phyloP scores from a whole-genome alignment of 768 basidiomycete genomes.

The Lentinula sp. region DNA sequence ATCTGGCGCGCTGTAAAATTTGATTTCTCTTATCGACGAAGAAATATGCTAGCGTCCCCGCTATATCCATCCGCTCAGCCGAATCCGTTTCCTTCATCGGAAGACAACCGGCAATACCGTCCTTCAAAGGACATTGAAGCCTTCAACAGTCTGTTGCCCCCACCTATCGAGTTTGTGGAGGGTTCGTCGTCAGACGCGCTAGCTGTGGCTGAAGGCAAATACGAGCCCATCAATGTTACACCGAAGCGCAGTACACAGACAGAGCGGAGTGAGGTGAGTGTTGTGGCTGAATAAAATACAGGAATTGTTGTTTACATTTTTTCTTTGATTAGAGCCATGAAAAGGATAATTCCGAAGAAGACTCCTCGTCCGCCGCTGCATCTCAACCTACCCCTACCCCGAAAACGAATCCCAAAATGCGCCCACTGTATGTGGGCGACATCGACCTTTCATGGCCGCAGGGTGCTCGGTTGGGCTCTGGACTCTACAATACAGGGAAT shows the following conservation, averaged over 20 bases:
- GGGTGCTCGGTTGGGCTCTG: constrained; percentile 42
- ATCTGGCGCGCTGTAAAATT: neutral
- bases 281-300: neutral
- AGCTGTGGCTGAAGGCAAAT: constrained; percentile 68
- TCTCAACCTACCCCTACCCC: constrained; percentile 19
- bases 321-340: constrained; percentile 9
- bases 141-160: constrained; percentile 74
- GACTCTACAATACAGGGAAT: constrained; percentile 83
- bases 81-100: constrained; percentile 22
- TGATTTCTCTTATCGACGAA: neutral
- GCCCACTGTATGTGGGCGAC: constrained; percentile 42
- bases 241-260: constrained; percentile 55
- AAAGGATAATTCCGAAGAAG: constrained; percentile 9
- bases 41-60: constrained; percentile 4
- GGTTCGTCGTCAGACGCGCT: constrained; percentile 76
- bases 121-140: constrained; percentile 68
- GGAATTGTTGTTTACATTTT: neutral
- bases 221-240: constrained; percentile 73
- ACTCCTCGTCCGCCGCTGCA: constrained; percentile 10
- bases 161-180: constrained; percentile 79
- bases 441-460: constrained; percentile 64
- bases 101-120: constrained; percentile 50
- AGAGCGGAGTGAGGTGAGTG: constrained; percentile 41
- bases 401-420: constrained; percentile 26
- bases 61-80: neutral